Evolutionary conservation across 1,284 basidiomycete genomes (phyloP).

Genomic region (Puccinia hordei): DNA sequence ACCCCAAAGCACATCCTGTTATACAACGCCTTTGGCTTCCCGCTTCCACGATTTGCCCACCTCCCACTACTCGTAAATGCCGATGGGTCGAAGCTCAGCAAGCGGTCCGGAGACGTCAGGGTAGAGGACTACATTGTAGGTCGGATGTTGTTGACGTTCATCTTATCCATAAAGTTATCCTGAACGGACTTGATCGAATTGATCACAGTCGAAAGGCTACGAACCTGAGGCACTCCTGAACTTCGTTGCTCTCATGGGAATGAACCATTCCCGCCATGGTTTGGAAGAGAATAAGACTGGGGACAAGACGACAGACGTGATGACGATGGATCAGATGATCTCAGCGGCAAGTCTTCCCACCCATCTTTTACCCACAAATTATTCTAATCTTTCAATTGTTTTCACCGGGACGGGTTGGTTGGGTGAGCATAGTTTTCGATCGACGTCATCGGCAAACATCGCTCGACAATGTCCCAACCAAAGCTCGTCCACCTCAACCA

Average conservation of each 20-base stretch:
- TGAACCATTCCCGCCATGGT: conserved; percentile 64
- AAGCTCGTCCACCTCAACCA: too few species aligned
- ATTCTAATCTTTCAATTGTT: conserved; percentile 35
- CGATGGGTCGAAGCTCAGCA: conserved; percentile 92
- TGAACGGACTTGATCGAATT: background rate
- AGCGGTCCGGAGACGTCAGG: conserved; percentile 83
- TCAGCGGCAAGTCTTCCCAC: conserved; percentile 62
- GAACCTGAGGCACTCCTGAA: conserved; percentile 88
- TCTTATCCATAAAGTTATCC: background rate
- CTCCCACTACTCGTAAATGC: conserved; percentile 85
- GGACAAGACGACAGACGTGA: conserved; percentile 63
- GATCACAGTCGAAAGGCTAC: conserved; percentile 68
- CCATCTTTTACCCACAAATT: background rate
- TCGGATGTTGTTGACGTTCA: background rate
- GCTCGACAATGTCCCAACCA: conserved; percentile 76
- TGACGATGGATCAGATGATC: conserved; percentile 70
- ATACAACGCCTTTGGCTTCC: conserved; percentile 74
- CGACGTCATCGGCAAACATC: conserved; percentile 71
- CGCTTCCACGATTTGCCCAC: conserved; percentile 82
- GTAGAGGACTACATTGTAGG: conserved; percentile 82
- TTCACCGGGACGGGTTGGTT: background rate
- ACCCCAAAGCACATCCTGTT: conserved; percentile 89
- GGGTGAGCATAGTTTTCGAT: conserved; percentile 69
- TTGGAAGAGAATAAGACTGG: background rate
- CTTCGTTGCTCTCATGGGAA: conserved; percentile 89